Evolutionary conservation across 2,329 filamentous ascomycete species (phyloP).

Genomic region (Teratosphaeria viscida): DNA sequence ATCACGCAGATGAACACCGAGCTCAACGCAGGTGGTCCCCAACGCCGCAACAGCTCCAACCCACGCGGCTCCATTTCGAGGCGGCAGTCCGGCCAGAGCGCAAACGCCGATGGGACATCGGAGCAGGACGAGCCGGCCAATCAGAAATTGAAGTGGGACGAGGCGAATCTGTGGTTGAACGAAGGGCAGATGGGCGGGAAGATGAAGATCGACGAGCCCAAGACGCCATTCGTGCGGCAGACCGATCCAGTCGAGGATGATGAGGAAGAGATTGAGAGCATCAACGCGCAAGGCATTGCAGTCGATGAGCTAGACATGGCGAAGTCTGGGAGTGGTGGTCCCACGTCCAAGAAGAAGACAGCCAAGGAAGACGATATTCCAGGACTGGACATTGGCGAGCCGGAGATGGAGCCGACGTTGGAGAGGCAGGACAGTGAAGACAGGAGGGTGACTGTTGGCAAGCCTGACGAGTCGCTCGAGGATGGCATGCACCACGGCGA

Average conservation of each 20-base stretch:
- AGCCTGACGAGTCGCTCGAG: slow-evolving; percentile 28
- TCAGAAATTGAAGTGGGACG: slow-evolving; percentile 91
- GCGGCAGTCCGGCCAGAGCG: slow-evolving; percentile 49
- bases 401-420: slow-evolving; percentile 47
- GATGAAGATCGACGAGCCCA: slow-evolving; percentile 99
- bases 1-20: slow-evolving; percentile 89
- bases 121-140: slow-evolving; percentile 44
- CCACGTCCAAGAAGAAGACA: slow-evolving; percentile 16
- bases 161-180: slow-evolving; percentile 92
- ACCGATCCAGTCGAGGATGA: slow-evolving; percentile 87
- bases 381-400: slow-evolving; percentile 81
- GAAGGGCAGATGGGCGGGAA: slow-evolving; percentile 91
- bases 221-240: slow-evolving; percentile 88
- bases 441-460: slow-evolving; percentile 74
- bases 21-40: slow-evolving; percentile 73
- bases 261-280: slow-evolving; percentile 54
- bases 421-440: slow-evolving; percentile 37
- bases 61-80: slow-evolving; percentile 58
- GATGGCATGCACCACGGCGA: slow-evolving; percentile 46
- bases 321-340: slow-evolving; percentile 24
- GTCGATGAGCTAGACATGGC: slow-evolving; percentile 57
- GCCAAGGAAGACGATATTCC: slow-evolving; percentile 69
- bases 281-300: slow-evolving; percentile 60
- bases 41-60: slow-evolving; percentile 70
- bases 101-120: slow-evolving; percentile 19